These are phyloP conservation scores for Saturnispora ahearnii DNA, from an alignment of 805 yeast genomes.

Conservation along the genomic window DNA sequence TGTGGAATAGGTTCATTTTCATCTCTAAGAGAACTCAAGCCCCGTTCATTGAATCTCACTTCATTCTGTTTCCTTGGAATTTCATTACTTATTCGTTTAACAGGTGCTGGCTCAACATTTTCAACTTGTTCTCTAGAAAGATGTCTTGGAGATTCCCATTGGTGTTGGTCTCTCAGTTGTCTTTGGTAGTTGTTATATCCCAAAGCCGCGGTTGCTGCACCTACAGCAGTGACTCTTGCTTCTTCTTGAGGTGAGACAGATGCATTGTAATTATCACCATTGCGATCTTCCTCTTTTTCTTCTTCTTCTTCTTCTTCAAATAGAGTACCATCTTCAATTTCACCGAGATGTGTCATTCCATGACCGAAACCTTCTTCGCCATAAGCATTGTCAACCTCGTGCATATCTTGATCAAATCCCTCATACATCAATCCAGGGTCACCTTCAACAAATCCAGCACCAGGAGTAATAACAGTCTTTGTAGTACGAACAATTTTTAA, in stretches of 20 bases:
- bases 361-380: constrained; percentile 8
- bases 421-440: constrained; percentile 22
- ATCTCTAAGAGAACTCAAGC: neutral
- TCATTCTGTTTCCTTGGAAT: neutral
- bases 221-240: constrained; percentile 1
- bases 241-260: neutral
- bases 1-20: neutral
- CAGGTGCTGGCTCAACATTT: neutral
- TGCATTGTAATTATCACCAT: neutral
- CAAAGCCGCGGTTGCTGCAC: constrained; percentile 11
- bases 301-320: neutral
- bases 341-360: constrained; percentile 1
- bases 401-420: constrained; percentile 19
- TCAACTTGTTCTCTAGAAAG: neutral
- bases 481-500: constrained; percentile 41
- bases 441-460: constrained; percentile 17
- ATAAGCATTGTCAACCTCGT: constrained; percentile 15
- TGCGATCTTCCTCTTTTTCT: neutral
- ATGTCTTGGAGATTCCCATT: neutral
- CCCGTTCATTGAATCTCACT: neutral
- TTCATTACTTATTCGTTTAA: neutral
- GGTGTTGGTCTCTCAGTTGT: neutral
- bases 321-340: neutral
- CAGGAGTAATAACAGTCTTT: constrained; percentile 21
- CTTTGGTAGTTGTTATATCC: neutral